Evolutionary conservation across 768 basidiomycete species (phyloP).

Genomic region (Amanita rubescens): DNA sequence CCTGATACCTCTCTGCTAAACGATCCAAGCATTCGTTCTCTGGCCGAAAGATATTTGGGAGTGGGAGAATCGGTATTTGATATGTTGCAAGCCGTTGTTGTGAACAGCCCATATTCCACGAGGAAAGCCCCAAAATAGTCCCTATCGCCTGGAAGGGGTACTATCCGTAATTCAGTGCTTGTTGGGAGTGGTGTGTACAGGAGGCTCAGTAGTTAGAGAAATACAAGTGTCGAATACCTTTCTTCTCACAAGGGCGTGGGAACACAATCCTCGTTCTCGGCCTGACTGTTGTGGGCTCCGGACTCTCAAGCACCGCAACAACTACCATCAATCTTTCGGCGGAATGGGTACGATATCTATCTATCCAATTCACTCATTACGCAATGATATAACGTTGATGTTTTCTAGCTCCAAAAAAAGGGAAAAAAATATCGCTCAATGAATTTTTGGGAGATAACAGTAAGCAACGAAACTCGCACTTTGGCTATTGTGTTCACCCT

Average conservation of each 20-base stretch:
- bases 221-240: too few relatives aligned
- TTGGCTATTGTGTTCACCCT: conserved; percentile 12
- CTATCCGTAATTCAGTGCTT: not conserved
- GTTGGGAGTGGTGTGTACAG: too few relatives aligned
- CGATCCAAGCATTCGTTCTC: conserved; percentile 67
- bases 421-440: conserved; percentile 87
- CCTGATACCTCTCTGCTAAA: conserved; percentile 61
- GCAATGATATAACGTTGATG: not conserved
- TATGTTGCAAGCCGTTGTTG: conserved; percentile 74
- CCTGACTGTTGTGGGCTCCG: not conserved
- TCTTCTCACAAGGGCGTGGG: not conserved
- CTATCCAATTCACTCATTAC: not conserved
- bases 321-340: not conserved
- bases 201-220: too few relatives aligned
- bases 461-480: conserved; percentile 32
- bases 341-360: not conserved
- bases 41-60: conserved; percentile 77
- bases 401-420: conserved; percentile 76
- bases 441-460: conserved; percentile 87
- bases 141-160: not conserved
- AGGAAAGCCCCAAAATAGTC: conserved; percentile 18
- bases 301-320: not conserved
- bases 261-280: not conserved
- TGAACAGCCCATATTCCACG: conserved; percentile 81
- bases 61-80: conserved; percentile 89